phyloP scores from a whole-genome alignment of 306 rosid species.

The Nissolia schottii region DNA sequence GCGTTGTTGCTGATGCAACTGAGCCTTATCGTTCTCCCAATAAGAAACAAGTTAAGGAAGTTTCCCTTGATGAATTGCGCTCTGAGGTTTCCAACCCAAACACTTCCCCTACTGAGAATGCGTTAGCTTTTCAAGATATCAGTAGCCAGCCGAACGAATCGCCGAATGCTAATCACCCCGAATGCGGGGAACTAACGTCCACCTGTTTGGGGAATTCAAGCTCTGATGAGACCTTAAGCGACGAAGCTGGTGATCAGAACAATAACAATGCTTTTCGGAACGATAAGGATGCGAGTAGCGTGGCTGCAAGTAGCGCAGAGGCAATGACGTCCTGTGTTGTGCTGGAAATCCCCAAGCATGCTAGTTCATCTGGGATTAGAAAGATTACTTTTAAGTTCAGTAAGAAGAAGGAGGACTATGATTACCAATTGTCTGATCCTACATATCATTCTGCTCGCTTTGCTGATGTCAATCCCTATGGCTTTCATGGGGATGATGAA shows the following conservation, averaged over 20 bases:
- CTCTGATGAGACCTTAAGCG: constrained; percentile 55
- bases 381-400: constrained; percentile 88
- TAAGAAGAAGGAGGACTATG: constrained; percentile 68
- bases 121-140: constrained; percentile 57
- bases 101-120: constrained; percentile 53
- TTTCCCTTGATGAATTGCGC: constrained; percentile 75
- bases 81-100: constrained; percentile 87
- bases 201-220: constrained; percentile 62
- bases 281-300: constrained; percentile 32
- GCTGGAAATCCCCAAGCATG: constrained; percentile 74
- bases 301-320: constrained; percentile 21
- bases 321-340: constrained; percentile 63
- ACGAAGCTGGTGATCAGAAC: constrained; percentile 37
- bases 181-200: constrained; percentile 74
- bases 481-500: constrained; percentile 29
- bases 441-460: constrained; percentile 8
- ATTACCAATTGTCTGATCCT: constrained; percentile 19
- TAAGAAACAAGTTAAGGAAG: constrained; percentile 73
- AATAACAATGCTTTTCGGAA: constrained; percentile 29
- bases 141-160: constrained; percentile 65
- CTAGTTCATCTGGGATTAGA: constrained; percentile 70
- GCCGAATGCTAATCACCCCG: constrained; percentile 40
- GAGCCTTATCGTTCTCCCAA: constrained; percentile 40
- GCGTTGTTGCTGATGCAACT: constrained; percentile 36
- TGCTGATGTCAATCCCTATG: constrained; percentile 16